A percentile compares a stretch with the other conserved stretches of the same genome.
These are phyloP conservation scores for Metarhizium guizhouense DNA, from an alignment of 2,329 filamentous ascomycete genomes.

Conservation along the genomic window DNA sequence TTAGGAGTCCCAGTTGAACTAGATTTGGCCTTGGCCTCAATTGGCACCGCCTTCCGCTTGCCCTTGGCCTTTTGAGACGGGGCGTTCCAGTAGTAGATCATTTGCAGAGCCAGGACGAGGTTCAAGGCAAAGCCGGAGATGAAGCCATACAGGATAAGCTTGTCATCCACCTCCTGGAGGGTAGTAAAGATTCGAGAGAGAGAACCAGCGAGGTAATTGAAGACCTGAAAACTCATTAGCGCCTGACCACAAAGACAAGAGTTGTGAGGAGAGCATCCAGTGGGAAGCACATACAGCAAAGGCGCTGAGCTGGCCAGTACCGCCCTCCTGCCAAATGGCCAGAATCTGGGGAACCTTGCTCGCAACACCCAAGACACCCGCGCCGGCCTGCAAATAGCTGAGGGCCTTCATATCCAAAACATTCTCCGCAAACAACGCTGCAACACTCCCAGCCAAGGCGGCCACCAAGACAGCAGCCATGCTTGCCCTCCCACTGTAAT, in stretches of 20 bases:
- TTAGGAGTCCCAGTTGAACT: conserved; percentile 24
- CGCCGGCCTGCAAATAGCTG: conserved; percentile 72
- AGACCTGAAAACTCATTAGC: conserved; percentile 53
- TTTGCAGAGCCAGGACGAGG: conserved; percentile 74
- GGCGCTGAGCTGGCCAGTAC: conserved; percentile 90
- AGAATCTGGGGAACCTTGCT: conserved; percentile 92
- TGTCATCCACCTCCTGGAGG: conserved; percentile 92
- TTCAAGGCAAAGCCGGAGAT: conserved; percentile 88
- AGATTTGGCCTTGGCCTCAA: conserved; percentile 17
- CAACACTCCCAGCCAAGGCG: conserved; percentile 59
- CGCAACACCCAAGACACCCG: conserved; percentile 72
- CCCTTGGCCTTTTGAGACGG: conserved; percentile 38
- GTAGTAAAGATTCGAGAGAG: conserved; percentile 96
- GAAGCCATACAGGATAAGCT: conserved; percentile 91
- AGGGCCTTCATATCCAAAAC: conserved; percentile 59
- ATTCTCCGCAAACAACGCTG: conserved; percentile 58
- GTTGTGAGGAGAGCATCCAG: neutral
- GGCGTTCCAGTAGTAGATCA: conserved; percentile 94
- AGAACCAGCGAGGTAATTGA: conserved; percentile 93
- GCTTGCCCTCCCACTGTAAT: conserved; percentile 62
- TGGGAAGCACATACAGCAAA: conserved; percentile 59
- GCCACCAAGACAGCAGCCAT: conserved; percentile 72
- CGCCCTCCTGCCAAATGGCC: conserved; percentile 74
- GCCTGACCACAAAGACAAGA: neutral
- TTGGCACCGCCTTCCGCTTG: conserved; percentile 27